phyloP scores from a whole-genome alignment of 192 early-diverging fungal genomes.

The Jimgerdemannia flammicorona region DNA sequence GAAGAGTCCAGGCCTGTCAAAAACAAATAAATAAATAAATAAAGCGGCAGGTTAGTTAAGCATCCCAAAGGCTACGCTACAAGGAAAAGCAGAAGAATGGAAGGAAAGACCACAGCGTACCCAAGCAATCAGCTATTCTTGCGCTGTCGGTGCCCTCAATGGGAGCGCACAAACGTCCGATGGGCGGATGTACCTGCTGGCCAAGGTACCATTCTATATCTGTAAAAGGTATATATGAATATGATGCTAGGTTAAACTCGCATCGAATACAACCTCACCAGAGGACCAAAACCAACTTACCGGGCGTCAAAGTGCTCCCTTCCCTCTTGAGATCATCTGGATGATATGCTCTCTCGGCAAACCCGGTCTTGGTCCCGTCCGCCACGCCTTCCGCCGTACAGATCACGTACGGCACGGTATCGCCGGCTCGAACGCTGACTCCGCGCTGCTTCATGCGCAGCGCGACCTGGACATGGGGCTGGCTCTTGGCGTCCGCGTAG shows the following conservation, averaged over 20 bases:
- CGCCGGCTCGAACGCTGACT: constrained; percentile 66
- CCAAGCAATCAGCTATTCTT: constrained; percentile 79
- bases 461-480: constrained; percentile 97
- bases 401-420: constrained; percentile 93
- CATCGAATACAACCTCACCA: too few species aligned
- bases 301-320: constrained; percentile 34
- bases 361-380: constrained; percentile 21
- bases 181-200: constrained; percentile 88
- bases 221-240: not conserved
- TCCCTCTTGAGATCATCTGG: constrained; percentile 74
- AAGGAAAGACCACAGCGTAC: constrained; percentile 21
- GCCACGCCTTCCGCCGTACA: constrained; percentile 47
- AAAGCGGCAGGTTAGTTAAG: not conserved
- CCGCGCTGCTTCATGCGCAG: constrained; percentile 73
- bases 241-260: not conserved
- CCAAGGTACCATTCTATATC: constrained; percentile 92
- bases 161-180: constrained; percentile 76
- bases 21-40: not conserved
- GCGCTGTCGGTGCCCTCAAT: constrained; percentile 82
- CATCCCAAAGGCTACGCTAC: not conserved
- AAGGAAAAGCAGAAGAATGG: not conserved
- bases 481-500: constrained; percentile 82
- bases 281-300: constrained; percentile 24
- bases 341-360: constrained; percentile 77
- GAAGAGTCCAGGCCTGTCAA: constrained; percentile 58